These are phyloP conservation scores for Juglanconis sp. DNA, from an alignment of 2,329 filamentous ascomycete species.

Conservation along the genomic window DNA sequence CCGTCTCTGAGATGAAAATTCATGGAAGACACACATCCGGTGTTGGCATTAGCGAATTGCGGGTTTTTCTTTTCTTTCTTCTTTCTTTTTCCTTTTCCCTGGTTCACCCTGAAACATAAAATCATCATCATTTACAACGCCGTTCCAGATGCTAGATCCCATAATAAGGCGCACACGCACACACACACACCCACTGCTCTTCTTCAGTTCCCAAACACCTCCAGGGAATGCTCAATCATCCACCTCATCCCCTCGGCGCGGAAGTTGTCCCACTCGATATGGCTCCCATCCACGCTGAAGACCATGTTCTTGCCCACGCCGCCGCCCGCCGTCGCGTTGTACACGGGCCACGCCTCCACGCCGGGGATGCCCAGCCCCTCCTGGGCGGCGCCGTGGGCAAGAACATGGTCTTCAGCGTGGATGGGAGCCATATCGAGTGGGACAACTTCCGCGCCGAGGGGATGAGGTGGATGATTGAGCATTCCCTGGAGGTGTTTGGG, in stretches of 20 bases:
- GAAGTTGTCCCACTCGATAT: conserved; percentile 39
- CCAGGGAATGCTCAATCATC: conserved; percentile 22
- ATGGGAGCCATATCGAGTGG: conserved; percentile 35
- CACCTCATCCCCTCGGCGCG: conserved; percentile 39
- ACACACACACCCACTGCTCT: neutral
- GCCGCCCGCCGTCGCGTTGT: conserved; percentile 20
- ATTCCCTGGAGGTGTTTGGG: conserved; percentile 14
- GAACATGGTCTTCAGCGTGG: conserved; percentile 50
- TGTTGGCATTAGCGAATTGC: too few species aligned
- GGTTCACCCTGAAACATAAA: too few species aligned
- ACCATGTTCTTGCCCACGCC: conserved; percentile 39
- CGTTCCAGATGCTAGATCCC: too few species aligned
- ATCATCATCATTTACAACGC: too few species aligned
- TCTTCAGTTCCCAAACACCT: conserved; percentile 17
- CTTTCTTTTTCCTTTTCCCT: too few species aligned
- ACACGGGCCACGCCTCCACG: conserved; percentile 19
- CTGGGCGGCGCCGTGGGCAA: conserved; percentile 22
- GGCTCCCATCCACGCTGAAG: conserved; percentile 45
- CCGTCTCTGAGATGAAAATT: neutral
- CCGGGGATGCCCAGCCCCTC: conserved; percentile 15
- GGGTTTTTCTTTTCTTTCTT: too few species aligned
- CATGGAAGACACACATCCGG: neutral
- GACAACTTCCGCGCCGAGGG: conserved; percentile 43
- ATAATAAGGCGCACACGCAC: too few species aligned
- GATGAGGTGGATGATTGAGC: conserved; percentile 34